phyloP scores from a whole-genome alignment of 2,329 filamentous ascomycete species.

The Truncatella angustata region DNA sequence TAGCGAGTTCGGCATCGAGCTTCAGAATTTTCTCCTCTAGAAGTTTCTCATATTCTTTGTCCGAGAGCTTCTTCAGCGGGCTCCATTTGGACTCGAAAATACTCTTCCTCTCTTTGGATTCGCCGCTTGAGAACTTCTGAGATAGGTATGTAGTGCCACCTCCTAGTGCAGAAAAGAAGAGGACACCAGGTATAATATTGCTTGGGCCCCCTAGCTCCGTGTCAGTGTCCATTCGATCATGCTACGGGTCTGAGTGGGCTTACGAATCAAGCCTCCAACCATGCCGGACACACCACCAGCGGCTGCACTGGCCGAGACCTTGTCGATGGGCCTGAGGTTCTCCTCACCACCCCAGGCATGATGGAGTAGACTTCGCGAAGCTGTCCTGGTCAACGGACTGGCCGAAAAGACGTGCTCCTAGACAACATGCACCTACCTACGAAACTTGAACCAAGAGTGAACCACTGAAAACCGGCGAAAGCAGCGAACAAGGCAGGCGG shows the following conservation, averaged over 20 bases:
- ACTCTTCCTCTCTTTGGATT: constrained; percentile 20
- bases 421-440: constrained; percentile 55
- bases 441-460: constrained; percentile 72
- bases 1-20: constrained; percentile 72
- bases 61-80: constrained; percentile 65
- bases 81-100: constrained; percentile 66
- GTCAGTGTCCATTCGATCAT: too few relatives aligned
- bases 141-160: constrained; percentile 31
- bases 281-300: constrained; percentile 69
- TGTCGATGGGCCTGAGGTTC: constrained; percentile 55
- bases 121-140: constrained; percentile 15
- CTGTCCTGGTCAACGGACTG: constrained; percentile 29
- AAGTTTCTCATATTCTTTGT: constrained; percentile 70
- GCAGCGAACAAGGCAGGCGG: constrained; percentile 70
- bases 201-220: constrained; percentile 44
- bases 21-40: constrained; percentile 68
- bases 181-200: constrained; percentile 50
- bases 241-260: too few relatives aligned
- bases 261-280: constrained; percentile 55
- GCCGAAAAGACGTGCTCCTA: constrained; percentile 11
- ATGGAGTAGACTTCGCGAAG: constrained; percentile 45
- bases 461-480: constrained; percentile 77
- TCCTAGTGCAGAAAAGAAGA: constrained; percentile 45
- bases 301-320: constrained; percentile 64
- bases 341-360: constrained; percentile 49